Conservation (phyloP, 768 basidiomycete species). For the Punctularia strigosozonata region DNA sequence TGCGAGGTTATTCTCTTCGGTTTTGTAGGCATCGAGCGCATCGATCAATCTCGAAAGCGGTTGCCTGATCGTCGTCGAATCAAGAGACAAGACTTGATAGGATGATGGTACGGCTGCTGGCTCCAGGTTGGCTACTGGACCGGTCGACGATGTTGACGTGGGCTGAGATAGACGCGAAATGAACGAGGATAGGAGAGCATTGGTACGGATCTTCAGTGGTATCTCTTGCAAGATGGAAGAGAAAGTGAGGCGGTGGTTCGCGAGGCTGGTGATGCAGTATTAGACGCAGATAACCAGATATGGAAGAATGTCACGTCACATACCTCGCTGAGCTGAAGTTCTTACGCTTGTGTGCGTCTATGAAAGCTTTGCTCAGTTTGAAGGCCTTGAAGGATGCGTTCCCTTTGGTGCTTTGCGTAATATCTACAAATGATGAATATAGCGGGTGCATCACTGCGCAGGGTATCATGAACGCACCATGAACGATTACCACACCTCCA, state of each 20-base stretch:
- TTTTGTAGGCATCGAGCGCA: constrained; percentile 73
- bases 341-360: constrained; percentile 69
- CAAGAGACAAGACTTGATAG: constrained; percentile 61
- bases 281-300: background rate
- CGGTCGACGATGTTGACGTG: constrained; percentile 18
- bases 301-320: constrained; percentile 1
- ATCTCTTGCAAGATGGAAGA: constrained; percentile 80
- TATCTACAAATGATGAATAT: constrained; percentile 31
- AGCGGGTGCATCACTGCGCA: background rate
- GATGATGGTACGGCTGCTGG: constrained; percentile 53
- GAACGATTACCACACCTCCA: constrained; percentile 76
- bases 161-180: constrained; percentile 49
- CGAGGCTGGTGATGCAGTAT: constrained; percentile 37
- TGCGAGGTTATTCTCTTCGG: constrained; percentile 87
- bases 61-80: constrained; percentile 53
- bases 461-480: constrained; percentile 40
- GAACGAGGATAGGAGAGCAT: constrained; percentile 71
- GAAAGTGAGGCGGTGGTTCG: constrained; percentile 73
- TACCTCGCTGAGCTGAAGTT: constrained; percentile 86
- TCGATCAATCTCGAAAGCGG: constrained; percentile 82
- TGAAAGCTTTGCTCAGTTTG: constrained; percentile 66
- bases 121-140: no score
- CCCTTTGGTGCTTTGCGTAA: constrained; percentile 67
- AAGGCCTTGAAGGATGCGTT: constrained; percentile 87
- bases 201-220: constrained; percentile 75